Evolutionary conservation across 2,329 filamentous ascomycete genomes (phyloP).

Genomic region (Thermomyces lanuginosus): DNA sequence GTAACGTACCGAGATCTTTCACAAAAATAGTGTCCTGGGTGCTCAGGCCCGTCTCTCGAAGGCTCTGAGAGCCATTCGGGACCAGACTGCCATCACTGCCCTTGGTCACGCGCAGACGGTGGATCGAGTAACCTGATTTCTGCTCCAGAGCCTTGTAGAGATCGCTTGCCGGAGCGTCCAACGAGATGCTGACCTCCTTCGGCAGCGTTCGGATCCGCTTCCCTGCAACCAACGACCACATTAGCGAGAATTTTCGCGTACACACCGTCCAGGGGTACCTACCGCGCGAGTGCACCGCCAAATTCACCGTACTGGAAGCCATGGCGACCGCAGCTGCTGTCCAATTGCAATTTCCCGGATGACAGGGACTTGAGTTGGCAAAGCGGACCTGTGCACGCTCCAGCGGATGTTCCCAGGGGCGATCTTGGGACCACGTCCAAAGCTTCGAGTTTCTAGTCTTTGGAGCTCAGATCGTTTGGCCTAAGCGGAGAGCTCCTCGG

Average conservation of each 20-base stretch:
- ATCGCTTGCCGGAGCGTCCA: constrained; percentile 36
- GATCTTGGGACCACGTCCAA: too few relatives aligned
- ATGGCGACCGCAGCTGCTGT: too few relatives aligned
- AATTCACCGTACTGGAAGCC: too few relatives aligned
- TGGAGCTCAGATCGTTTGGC: too few relatives aligned
- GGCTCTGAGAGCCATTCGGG: constrained; percentile 36
- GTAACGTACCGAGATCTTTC: constrained; percentile 68
- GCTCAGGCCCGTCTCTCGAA: constrained; percentile 40
- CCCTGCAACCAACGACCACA: constrained; percentile 30
- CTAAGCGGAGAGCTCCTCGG: too few relatives aligned
- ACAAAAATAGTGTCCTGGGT: constrained; percentile 55
- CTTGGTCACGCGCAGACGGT: constrained; percentile 49
- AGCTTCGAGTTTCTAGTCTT: too few relatives aligned
- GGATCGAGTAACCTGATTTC: constrained; percentile 37
- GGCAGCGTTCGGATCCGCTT: constrained; percentile 47
- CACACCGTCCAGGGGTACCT: too few relatives aligned
- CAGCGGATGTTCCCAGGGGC: too few relatives aligned
- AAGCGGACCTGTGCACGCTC: too few relatives aligned
- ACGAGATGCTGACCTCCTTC: constrained; percentile 35
- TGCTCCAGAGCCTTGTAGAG: constrained; percentile 42
- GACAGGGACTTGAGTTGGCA: too few relatives aligned
- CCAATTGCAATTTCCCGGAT: too few relatives aligned
- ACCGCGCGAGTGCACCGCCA: too few relatives aligned
- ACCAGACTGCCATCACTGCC: constrained; percentile 44
- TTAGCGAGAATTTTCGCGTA: constrained; percentile 51